phyloP scores from a whole-genome alignment of 2,329 filamentous ascomycete genomes.

The Aureobasidium sp. region DNA sequence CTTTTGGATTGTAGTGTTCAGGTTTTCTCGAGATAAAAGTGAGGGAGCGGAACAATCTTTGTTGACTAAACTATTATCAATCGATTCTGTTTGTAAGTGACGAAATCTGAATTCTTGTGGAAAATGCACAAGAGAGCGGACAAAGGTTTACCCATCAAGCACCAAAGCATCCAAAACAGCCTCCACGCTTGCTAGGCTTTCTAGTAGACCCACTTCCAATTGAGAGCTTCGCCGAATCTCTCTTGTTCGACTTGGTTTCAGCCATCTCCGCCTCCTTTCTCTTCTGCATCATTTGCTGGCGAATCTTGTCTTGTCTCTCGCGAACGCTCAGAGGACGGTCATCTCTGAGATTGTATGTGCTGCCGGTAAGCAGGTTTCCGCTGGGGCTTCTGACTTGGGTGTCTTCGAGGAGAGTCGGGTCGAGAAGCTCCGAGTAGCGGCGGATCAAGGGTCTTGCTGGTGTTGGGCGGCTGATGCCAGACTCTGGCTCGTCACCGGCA shows the following conservation, averaged over 20 bases:
- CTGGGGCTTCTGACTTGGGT: slow-evolving; percentile 27
- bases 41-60: too few species aligned
- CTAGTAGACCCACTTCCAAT: not conserved
- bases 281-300: not conserved
- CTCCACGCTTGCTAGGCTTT: not conserved
- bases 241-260: not conserved
- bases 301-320: slow-evolving; percentile 32
- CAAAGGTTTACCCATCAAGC: not conserved
- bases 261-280: not conserved
- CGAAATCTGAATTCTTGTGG: too few species aligned
- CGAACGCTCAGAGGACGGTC: slow-evolving; percentile 30
- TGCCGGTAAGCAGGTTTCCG: slow-evolving; percentile 25
- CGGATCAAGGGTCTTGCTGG: slow-evolving; percentile 20
- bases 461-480: slow-evolving; percentile 22
- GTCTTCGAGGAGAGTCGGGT: slow-evolving; percentile 23
- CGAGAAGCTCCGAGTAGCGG: slow-evolving; percentile 25
- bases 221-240: not conserved
- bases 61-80: too few species aligned
- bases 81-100: too few species aligned
- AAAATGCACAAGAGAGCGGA: not conserved
- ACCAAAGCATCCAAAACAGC: slow-evolving; percentile 8
- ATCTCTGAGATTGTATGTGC: slow-evolving; percentile 23
- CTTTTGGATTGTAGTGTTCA: too few species aligned
- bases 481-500: not conserved
- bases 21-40: too few species aligned